phyloP scores from a whole-genome alignment of 305 asterid genomes.

The Salvia sclarea region DNA sequence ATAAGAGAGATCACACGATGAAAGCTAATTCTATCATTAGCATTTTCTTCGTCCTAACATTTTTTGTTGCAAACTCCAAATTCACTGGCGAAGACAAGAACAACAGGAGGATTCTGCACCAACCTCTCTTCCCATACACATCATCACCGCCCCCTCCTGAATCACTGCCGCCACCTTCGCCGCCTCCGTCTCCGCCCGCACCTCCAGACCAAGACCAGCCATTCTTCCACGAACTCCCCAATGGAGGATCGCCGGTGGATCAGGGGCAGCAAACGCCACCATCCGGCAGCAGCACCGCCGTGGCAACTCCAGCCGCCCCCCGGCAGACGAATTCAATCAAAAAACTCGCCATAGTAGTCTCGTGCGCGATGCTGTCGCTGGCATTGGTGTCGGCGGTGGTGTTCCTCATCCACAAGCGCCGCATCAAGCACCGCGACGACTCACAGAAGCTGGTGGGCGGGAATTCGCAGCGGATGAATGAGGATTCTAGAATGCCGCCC shows the following conservation, averaged over 20 bases:
- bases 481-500: conserved; percentile 72
- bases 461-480: conserved; percentile 43
- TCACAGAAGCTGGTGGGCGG: conserved; percentile 64
- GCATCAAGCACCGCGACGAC: conserved; percentile 45
- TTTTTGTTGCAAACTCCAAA: conserved; percentile 33
- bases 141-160: conserved; percentile 44
- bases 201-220: conserved; percentile 48
- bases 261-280: conserved; percentile 51
- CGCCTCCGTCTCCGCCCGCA: conserved; percentile 36
- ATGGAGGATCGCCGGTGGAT: conserved; percentile 56
- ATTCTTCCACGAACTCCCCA: conserved; percentile 62
- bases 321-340: conserved; percentile 50
- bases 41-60: conserved; percentile 46
- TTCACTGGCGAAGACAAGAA: conserved; percentile 18
- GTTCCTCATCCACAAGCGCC: conserved; percentile 57
- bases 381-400: conserved; percentile 66
- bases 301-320: conserved; percentile 43
- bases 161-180: conserved; percentile 34
- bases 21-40: conserved; percentile 37
- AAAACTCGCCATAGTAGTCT: conserved; percentile 59
- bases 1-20: conserved; percentile 50
- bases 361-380: conserved; percentile 60
- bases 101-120: conserved; percentile 78
- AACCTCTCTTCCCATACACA: conserved; percentile 67
- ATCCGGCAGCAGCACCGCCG: conserved; percentile 42